Conservation (phyloP, 1,139 yeast genomes). For the Candida tropicalis region DNA sequence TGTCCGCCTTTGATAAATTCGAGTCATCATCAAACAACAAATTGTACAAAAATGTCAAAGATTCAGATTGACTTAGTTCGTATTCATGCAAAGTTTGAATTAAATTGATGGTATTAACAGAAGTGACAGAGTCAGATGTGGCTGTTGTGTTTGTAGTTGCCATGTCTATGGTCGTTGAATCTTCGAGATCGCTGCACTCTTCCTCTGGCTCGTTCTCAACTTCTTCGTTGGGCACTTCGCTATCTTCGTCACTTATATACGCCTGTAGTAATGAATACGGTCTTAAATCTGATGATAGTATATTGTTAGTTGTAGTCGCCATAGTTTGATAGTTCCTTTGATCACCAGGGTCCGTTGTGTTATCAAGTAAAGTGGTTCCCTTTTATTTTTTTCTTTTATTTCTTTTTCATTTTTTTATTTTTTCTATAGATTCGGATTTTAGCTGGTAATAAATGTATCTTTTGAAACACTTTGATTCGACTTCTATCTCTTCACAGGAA, state of each 20-base stretch:
- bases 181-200: constrained; percentile 6
- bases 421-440: too few relatives aligned
- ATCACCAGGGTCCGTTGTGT: background rate
- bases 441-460: too few relatives aligned
- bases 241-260: constrained; percentile 6
- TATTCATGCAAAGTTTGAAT: constrained; percentile 29
- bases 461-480: too few relatives aligned
- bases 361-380: too few relatives aligned
- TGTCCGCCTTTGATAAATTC: constrained; percentile 37
- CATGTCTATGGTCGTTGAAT: background rate
- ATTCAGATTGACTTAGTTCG: constrained; percentile 45
- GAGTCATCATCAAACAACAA: constrained; percentile 43
- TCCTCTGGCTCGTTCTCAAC: constrained; percentile 4
- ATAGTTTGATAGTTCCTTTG: background rate
- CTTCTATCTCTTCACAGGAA: too few relatives aligned
- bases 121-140: constrained; percentile 1
- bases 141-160: background rate
- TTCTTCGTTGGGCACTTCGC: background rate
- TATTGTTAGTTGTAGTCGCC: constrained; percentile 2
- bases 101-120: constrained; percentile 5
- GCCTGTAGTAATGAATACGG: constrained; percentile 2
- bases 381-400: too few relatives aligned
- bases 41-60: constrained; percentile 43
- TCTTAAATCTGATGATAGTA: background rate
- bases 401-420: too few relatives aligned